A percentile compares a stretch with the other conserved stretches of the same genome.
Conservation (phyloP, 768 basidiomycete species). For the Pleurotus ostreatus region DNA sequence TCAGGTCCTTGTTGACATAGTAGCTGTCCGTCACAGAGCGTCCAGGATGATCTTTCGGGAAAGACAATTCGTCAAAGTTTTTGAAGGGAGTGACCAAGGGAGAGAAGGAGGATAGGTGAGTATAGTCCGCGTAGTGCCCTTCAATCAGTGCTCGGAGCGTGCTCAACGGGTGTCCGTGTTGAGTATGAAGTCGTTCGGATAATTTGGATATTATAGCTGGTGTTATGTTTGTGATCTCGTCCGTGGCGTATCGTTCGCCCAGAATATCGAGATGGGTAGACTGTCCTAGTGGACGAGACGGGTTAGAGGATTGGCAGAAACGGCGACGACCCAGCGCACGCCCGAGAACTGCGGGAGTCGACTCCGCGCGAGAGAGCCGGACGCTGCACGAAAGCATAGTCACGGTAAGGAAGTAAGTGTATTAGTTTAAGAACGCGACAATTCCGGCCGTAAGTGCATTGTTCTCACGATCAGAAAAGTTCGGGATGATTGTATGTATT, state of each 20-base stretch:
- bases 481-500: background rate
- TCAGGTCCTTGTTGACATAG: constrained; percentile 85
- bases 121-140: constrained; percentile 73
- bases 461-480: background rate
- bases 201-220: constrained; percentile 83
- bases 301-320: constrained; percentile 3
- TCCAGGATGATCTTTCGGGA: constrained; percentile 91
- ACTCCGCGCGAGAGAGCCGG: background rate
- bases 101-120: constrained; percentile 72
- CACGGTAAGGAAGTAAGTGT: background rate
- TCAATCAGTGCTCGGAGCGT: constrained; percentile 85
- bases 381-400: background rate
- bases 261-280: constrained; percentile 45
- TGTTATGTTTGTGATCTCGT: constrained; percentile 81
- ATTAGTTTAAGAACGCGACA: background rate
- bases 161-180: constrained; percentile 78
- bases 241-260: constrained; percentile 67
- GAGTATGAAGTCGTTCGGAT: constrained; percentile 67
- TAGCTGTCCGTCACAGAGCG: constrained; percentile 89
- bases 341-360: background rate
- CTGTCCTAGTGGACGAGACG: background rate
- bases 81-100: constrained; percentile 87
- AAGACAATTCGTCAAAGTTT: constrained; percentile 97
- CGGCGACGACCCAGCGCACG: background rate
- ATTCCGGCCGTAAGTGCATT: too few species aligned